Base-by-base conservation (phyloP, 1,139 yeast genomes). In the Scheffersomyces parashehatae region DNA sequence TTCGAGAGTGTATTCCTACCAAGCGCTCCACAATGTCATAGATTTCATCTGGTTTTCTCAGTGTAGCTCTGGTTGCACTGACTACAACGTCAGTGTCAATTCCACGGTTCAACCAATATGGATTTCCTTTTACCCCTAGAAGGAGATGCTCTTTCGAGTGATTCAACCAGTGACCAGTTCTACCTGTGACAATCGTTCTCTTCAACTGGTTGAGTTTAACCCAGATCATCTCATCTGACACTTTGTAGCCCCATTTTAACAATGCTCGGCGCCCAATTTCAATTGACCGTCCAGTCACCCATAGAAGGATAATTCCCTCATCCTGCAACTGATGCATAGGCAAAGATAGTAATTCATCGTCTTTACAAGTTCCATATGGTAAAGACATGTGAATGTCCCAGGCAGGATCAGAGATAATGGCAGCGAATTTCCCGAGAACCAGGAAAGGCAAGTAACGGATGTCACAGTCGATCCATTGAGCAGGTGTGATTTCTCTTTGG, bases 121-220 rank as follows among this genome's bases (percentile, higher is more conserved):
- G 93, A 37, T 77, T 62, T 0, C 97, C 97, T 58, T 90, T 90
- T 28, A 85, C 59, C 0, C 96, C 98, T 26, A 91, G 88, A 10
- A 91, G 66, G 37, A 89, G 70, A 60, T 91, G 97, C 63, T 91
- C 98, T 55, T 91, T 91, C 0, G 97, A 88, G 63, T 91, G 98
- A 59, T 91, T 91, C 40, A 91, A 71, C 98, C 98, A 91, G 62
- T 91, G 98, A 0, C 98, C 98, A 0, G 98, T 91, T 49, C 97
- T 70, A 0, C 98, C 98, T 0, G 98, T 91, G 47, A 95, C 93
- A 40, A 91, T 90, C 0, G 97, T 91, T 49, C 96, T 70, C 29
- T 85, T 82, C 47, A 91, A 68, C 60, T 91, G 97, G 61, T 91
- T 91, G 9, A 95, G 80, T 61, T 91, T 91, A 47, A 89, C 79